These are phyloP conservation scores for Rhipidocladum racemiflorum DNA, from an alignment of 176 grass and related monocot genomes.

Conservation along the genomic window DNA sequence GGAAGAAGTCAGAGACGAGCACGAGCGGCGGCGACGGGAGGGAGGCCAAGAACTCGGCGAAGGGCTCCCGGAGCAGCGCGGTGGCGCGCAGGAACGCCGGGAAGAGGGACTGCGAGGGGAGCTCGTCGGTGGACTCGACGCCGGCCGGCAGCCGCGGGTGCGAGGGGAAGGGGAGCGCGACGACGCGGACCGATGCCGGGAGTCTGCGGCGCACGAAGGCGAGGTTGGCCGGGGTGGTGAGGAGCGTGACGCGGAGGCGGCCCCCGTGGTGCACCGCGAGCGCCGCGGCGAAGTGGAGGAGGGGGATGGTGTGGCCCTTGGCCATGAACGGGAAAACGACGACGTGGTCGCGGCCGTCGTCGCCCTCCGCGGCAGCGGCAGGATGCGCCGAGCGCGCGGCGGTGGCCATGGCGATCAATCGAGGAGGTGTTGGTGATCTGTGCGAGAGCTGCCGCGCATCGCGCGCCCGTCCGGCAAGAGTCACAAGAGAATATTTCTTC, in stretches of 20 bases:
- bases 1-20: constrained; percentile 45
- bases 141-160: background rate
- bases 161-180: constrained; percentile 37
- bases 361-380: too few relatives aligned
- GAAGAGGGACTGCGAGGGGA: constrained; percentile 41
- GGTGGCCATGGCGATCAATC: too few relatives aligned
- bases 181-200: background rate
- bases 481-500: too few relatives aligned
- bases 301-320: constrained; percentile 34
- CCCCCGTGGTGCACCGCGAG: constrained; percentile 10
- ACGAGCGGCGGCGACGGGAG: background rate
- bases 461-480: too few relatives aligned
- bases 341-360: background rate
- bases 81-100: constrained; percentile 36
- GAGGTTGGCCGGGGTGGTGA: constrained; percentile 41
- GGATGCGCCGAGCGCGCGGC: too few relatives aligned
- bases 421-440: too few relatives aligned
- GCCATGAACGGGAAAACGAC: constrained; percentile 21
- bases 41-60: constrained; percentile 2
- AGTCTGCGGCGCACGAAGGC: constrained; percentile 24
- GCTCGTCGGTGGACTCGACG: constrained; percentile 38
- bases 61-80: constrained; percentile 22
- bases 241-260: constrained; percentile 27
- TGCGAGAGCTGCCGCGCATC: too few relatives aligned
- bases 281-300: constrained; percentile 28